Evolutionary conservation across 2,329 filamentous ascomycete species (phyloP).

Genomic region (Paramyrothecium roridum): DNA sequence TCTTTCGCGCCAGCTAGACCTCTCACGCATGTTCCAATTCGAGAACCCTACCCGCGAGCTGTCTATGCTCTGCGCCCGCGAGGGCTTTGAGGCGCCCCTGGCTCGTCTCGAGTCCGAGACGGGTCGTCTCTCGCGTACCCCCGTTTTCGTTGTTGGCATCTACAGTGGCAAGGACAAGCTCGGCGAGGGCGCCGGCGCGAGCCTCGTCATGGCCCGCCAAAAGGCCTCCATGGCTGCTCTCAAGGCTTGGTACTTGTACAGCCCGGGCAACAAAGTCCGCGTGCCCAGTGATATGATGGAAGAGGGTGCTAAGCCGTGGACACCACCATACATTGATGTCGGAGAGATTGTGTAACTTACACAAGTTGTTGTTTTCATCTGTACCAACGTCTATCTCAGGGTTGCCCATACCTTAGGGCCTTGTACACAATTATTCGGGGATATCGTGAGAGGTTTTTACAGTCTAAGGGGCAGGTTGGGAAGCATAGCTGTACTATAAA

Average conservation of each 20-base stretch:
- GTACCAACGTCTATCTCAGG: constrained; percentile 5
- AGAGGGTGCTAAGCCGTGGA: constrained; percentile 60
- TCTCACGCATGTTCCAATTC: constrained; percentile 80
- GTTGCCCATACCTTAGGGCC: constrained; percentile 12
- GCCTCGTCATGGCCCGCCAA: constrained; percentile 71
- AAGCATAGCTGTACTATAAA: constrained; percentile 34
- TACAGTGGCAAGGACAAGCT: constrained; percentile 89
- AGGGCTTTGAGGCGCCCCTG: constrained; percentile 84
- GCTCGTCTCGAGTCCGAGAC: constrained; percentile 90
- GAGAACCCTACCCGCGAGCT: constrained; percentile 80
- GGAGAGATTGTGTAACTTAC: constrained; percentile 62
- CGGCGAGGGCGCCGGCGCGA: constrained; percentile 82
- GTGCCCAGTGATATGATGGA: constrained; percentile 69
- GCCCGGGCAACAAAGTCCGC: constrained; percentile 62
- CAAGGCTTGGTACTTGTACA: constrained; percentile 96
- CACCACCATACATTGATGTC: constrained; percentile 65
- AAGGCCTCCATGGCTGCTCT: constrained; percentile 81
- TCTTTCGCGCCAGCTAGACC: constrained; percentile 72
- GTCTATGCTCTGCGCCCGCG: constrained; percentile 75
- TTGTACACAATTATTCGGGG: constrained; percentile 26
- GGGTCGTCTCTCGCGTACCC: constrained; percentile 76
- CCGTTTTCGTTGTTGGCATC: constrained; percentile 91
- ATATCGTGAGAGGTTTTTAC: constrained; percentile 10
- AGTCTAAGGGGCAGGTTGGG: constrained; percentile 7
- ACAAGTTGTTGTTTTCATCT: background rate